Evolutionary conservation across 1,284 basidiomycete species (phyloP).

Genomic region (Moniliophthora roreri): DNA sequence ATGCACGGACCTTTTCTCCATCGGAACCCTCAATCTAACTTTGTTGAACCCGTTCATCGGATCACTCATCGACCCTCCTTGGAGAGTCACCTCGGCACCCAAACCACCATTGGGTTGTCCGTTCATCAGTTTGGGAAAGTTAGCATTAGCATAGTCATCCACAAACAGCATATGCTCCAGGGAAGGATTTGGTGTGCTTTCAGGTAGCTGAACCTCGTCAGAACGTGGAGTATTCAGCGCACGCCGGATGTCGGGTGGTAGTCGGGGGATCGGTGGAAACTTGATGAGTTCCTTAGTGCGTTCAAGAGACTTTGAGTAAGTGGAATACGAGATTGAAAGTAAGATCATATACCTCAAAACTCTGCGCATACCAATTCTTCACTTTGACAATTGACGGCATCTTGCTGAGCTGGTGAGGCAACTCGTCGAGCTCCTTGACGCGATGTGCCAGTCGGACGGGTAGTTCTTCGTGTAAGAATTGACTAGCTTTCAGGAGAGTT

Average conservation of each 20-base stretch:
- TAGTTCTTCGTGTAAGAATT: slow-evolving; percentile 87
- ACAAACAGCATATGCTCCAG: slow-evolving; percentile 33
- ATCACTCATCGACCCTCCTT: slow-evolving; percentile 14
- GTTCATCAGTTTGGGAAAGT: slow-evolving; percentile 1
- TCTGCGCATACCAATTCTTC: slow-evolving; percentile 99
- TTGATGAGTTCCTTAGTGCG: slow-evolving; percentile 76
- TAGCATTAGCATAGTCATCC: slow-evolving; percentile 24
- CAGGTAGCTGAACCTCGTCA: slow-evolving; percentile 47
- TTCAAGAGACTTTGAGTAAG: slow-evolving; percentile 5
- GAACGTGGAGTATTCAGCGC: slow-evolving; percentile 52
- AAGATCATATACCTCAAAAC: slow-evolving; percentile 78
- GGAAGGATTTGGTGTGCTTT: slow-evolving; percentile 73
- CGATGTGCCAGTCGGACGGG: slow-evolving; percentile 95
- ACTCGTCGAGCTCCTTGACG: slow-evolving; percentile 93
- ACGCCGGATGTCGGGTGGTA: slow-evolving; percentile 68
- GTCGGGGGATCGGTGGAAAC: slow-evolving; percentile 68
- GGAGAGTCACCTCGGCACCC: neutral
- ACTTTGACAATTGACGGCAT: slow-evolving; percentile 96
- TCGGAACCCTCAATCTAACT: slow-evolving; percentile 69
- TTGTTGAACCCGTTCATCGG: slow-evolving; percentile 45
- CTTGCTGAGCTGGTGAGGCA: slow-evolving; percentile 88
- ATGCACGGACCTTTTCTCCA: slow-evolving; percentile 61
- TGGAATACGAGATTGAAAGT: neutral
- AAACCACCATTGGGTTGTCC: slow-evolving; percentile 2
- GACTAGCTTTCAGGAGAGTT: slow-evolving; percentile 80